Evolutionary conservation across 306 rosid species (phyloP), one percentile per base, ranked within the genome.

Genomic region (Prinsepia uniflora): DNA sequence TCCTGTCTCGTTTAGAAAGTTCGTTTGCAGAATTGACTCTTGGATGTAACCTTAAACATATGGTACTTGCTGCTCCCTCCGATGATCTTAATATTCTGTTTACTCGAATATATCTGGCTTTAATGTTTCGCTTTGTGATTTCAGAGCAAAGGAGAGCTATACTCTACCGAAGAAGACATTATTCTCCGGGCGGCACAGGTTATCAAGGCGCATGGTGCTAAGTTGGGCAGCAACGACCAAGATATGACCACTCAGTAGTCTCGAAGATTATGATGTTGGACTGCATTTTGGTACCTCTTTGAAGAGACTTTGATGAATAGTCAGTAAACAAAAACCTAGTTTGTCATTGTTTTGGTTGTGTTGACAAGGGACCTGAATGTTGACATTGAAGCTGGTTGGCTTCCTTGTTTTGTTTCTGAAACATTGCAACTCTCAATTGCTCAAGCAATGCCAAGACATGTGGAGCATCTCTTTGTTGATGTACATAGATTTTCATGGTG

Each of bases 41-140:
- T 58, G 96, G 90, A 75, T 90, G 87, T 85, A 90, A 88, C 87
- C 96, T 90, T 77, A 84, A 78, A 76, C 73, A 82, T 24, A 94
- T 94, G 97, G 99, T 94, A 89, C 54, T 67, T 68, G 30, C 34
- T 11, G 0, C 7, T 41, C 19, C 72, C 40, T 61, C 47, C 70
- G 65, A 40, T 76, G 12, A 69, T 42, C 76, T 54, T 49, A 60
- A 9, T 15, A 52, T 56, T 8, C 10, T 34, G 36, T 59, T 19
- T 15, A 36, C 34, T 71, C n/a, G 1, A 34, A 36, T 10, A 19
- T 48, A 1, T 11, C 30, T 24, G 30, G 17, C 52, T 36, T 52
- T 54, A 41, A 44, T 68, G 39, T n/a, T 18, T 24, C 6, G 9
- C 15, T 65, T 43, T 61, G 20, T 55, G 58, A 71, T 48, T 47